Conservation (phyloP, 371 early-diverging fungal genomes). For the Rhizopus sp. region DNA sequence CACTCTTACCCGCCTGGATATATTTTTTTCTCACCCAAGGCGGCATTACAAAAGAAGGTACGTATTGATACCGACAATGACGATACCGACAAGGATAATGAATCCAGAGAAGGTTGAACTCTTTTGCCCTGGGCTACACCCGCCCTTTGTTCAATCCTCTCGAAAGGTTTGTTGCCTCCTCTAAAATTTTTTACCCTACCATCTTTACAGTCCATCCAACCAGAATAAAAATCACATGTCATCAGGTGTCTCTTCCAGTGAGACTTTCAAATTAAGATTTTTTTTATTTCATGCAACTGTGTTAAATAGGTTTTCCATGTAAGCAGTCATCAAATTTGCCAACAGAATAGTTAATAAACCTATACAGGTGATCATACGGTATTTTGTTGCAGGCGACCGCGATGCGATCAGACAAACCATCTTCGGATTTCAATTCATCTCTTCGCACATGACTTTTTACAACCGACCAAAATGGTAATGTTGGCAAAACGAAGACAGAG, state of each 20-base stretch:
- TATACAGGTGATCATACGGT: constrained; percentile 4
- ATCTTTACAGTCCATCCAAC: constrained; percentile 4
- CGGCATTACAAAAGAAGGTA: constrained; percentile 4
- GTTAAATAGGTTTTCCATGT: constrained; percentile 4
- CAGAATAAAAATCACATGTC: constrained; percentile 4
- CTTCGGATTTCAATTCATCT: constrained; percentile 18
- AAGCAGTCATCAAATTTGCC: constrained; percentile 4
- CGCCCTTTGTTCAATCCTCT: constrained; percentile 4
- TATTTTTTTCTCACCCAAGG: constrained; percentile 4
- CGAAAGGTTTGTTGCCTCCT: constrained; percentile 2
- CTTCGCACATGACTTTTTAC: constrained; percentile 19
- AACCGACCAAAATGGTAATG: no score
- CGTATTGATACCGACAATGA: constrained; percentile 4
- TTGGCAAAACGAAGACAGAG: no score
- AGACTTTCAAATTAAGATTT: constrained; percentile 3
- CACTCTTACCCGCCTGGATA: constrained; percentile 4
- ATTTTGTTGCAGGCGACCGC: constrained; percentile 17
- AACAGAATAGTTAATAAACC: constrained; percentile 4
- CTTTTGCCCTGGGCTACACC: constrained; percentile 3
- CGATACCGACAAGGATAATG: constrained; percentile 4
- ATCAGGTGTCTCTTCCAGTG: constrained; percentile 2
- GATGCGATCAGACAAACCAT: constrained; percentile 17
- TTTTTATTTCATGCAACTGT: constrained; percentile 4
- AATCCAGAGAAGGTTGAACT: constrained; percentile 3
- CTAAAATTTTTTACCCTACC: constrained; percentile 4